These are phyloP conservation scores for Haematococcus sp. DNA, from an alignment of 139 green algal genomes.

Conservation along the genomic window DNA sequence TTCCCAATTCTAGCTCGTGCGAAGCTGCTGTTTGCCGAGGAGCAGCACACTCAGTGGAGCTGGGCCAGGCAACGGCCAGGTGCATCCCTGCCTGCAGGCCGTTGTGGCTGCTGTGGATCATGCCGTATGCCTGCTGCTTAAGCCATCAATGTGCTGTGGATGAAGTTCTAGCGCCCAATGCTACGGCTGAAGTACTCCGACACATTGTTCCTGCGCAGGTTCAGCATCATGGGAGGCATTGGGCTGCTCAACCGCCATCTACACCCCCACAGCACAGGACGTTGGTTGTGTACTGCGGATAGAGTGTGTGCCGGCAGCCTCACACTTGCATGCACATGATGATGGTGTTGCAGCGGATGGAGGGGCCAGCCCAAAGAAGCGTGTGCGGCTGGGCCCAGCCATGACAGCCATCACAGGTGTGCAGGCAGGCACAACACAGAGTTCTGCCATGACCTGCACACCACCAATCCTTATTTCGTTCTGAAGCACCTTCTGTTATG, in stretches of 20 bases:
- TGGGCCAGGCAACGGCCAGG: slow-evolving; percentile 32
- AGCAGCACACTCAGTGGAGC: slow-evolving; percentile 31
- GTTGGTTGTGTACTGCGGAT: slow-evolving; percentile 58
- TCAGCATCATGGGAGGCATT: slow-evolving; percentile 29
- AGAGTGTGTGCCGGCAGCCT: slow-evolving; percentile 52
- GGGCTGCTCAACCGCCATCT: slow-evolving; percentile 39
- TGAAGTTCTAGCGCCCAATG: too few relatives aligned
- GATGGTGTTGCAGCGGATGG: neutral
- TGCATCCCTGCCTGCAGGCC: neutral
- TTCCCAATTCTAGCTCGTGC: slow-evolving; percentile 37
- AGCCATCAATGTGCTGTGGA: too few relatives aligned
- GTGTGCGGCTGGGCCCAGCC: slow-evolving; percentile 2
- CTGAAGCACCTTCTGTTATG: too few relatives aligned
- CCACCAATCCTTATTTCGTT: too few relatives aligned
- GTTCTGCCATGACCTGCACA: too few relatives aligned
- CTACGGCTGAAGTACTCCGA: too few relatives aligned
- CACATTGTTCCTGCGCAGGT: slow-evolving; percentile 11
- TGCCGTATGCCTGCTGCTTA: too few relatives aligned
- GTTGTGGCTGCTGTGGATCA: too few relatives aligned
- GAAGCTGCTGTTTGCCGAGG: slow-evolving; percentile 52
- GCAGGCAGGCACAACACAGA: too few relatives aligned
- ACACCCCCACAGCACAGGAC: slow-evolving; percentile 56
- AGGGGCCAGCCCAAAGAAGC: neutral
- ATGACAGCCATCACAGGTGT: slow-evolving; percentile 4
- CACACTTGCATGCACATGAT: neutral